Percentiles rank a stretch among this genome's conserved stretches.
Conservation (phyloP, 106 monocot species). For the Hemerocallis citrina region DNA sequence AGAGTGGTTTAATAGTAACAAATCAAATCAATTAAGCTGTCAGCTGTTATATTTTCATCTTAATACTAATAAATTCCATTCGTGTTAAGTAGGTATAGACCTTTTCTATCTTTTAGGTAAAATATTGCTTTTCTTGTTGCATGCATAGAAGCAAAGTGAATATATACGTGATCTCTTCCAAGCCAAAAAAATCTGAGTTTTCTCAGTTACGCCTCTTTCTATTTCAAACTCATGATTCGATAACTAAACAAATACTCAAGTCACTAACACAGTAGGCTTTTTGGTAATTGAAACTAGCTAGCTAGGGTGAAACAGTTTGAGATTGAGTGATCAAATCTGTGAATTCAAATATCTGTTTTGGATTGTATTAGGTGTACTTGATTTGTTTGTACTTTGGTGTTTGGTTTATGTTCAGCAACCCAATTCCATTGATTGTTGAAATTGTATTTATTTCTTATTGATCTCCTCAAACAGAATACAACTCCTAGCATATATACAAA, state of each 20-base stretch:
- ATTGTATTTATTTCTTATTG: too few species aligned
- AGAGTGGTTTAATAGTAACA: conserved; percentile 1
- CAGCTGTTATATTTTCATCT: neutral
- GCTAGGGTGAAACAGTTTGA: too few species aligned
- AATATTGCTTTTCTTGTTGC: conserved; percentile 15
- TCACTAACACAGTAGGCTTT: too few species aligned
- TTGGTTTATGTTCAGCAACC: neutral
- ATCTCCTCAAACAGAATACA: too few species aligned
- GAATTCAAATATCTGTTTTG: too few species aligned
- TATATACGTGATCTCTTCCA: conserved; percentile 3
- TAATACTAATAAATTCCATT: too few species aligned
- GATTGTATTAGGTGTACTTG: conserved; percentile 3
- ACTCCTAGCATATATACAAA: too few species aligned
- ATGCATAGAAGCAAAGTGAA: conserved; percentile 6
- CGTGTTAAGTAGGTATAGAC: too few species aligned
- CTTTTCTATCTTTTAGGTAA: conserved; percentile 7
- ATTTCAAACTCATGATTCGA: too few species aligned
- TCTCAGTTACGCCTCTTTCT: conserved; percentile 4
- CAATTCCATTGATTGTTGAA: conserved; percentile 4
- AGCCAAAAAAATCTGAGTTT: neutral
- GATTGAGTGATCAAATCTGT: too few species aligned
- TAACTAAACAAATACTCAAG: too few species aligned
- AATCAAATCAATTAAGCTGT: conserved; percentile 2
- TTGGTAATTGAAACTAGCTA: too few species aligned
- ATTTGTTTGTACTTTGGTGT: conserved; percentile 8